Evolutionary conservation across 2,329 filamentous ascomycete species (phyloP), one percentile per base, ranked within the genome.

Genomic region (Fusarium camptoceras): DNA sequence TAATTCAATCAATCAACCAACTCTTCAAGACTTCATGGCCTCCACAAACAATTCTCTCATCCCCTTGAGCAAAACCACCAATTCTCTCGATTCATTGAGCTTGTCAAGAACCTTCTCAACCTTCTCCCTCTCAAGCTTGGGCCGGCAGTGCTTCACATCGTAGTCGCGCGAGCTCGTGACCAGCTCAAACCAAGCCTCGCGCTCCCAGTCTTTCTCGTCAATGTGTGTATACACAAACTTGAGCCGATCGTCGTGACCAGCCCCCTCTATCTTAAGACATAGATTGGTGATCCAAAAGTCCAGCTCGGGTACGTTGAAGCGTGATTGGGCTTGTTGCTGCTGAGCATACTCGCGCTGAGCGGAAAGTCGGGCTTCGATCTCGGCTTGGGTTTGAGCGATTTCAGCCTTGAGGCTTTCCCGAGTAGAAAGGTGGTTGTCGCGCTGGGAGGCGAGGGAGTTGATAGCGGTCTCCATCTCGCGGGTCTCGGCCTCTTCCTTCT

Each of bases 241-340:
- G 73, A 99, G 84, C 27, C 92, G 87, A 80, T 98, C 94, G 68
- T 93, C 90, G 76, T 89, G 88, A 2, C 93, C 94, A 0, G 93
- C 92, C 3, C 95, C 95, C 77, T 98, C 95, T 76, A 99, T 97
- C 65, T 92, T 86, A 77, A 98, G 80, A 62, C 95, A 94, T 64
- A 99, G 84, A 78, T 95, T 96, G 57, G 91, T 92, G 78, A 97
- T 92, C 96, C 96, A 99, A 78, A 98, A 98, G 73, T 94, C 92
- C 47, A 99, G 86, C 83, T 99, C 96, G 0, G 96, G 96, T 44
- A 93, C 88, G 80, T 99, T 98, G 81, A 95, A 92, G 34, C 94
- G 89, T 56, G 92, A 89, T 82, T 98, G 95, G 3, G 91, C 88
- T 75, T 97, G 93, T 39, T 97, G 85, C 73, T 93, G 90, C 67